Base-by-base conservation (phyloP, 495 filamentous ascomycete species). In the Friedmanniomyces simplex region DNA sequence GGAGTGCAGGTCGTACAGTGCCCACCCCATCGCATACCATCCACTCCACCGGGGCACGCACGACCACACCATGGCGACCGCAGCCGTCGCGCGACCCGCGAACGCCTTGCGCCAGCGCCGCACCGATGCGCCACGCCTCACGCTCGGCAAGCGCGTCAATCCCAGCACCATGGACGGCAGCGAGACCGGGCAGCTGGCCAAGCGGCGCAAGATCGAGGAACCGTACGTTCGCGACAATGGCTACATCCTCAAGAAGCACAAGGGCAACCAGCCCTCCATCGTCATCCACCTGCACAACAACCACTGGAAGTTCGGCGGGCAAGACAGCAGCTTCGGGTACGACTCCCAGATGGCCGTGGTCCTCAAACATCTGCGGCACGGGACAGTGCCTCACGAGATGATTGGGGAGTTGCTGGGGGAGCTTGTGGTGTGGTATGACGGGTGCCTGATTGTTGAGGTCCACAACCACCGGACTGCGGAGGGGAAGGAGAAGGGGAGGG, bases 291-390 rank as follows among this genome's bases (percentile, higher is more conserved):
- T 99, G 0, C 83, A 96, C 66, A 79, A 82, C 2, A 86, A 77
- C 4, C 82, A 95, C 71, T 96, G 95, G 67, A 85, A 88, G 49
- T 95, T 99, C 69, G 93, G 97, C 61, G 82, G 89, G 58, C 91
- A 96, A 72, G 89, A 96, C 69, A 89, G 91, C 59, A 87, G 84
- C 67, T 95, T 95, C 62, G 74, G 79, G 1, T 96, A 96, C 68
- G 86, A 85, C 60, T 95, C 90, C 7, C 87, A 91, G 47, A 95
- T 97, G 89, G 82, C 79, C 63, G 71, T 87, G 55, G 79, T 95
- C 37, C 74, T 96, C 24, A 82, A 91, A 62, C 88, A 95, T 69
- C 64, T 97, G 28, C 78, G 73, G 59, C 70, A 71, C 6, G 73
- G 79, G 55, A 87, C 83, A 12, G 75, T 89, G 55, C 85, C 85